Conservation (phyloP, 345 rosid species). For the Euphorbia peplus region DNA sequence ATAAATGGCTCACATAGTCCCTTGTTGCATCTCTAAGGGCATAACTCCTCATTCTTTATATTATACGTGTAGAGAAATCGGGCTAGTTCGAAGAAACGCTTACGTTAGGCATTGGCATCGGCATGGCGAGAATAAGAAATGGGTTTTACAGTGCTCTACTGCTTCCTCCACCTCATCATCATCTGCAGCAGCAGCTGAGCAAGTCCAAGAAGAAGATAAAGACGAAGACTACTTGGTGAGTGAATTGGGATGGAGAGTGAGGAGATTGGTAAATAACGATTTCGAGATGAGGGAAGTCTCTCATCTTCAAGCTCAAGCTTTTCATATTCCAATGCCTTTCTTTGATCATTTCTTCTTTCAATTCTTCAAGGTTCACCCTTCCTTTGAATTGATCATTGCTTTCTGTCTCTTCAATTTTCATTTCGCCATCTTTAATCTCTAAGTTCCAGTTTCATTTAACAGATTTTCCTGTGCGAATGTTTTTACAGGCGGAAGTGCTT, state of each 20-base stretch:
- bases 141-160: slow-evolving; percentile 4
- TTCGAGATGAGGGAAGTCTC: slow-evolving; percentile 61
- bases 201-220: not conserved
- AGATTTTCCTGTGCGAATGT: too few relatives aligned
- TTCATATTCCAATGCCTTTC: slow-evolving; percentile 57
- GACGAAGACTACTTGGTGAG: slow-evolving; percentile 39
- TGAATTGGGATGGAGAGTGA: slow-evolving; percentile 67
- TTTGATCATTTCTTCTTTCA: slow-evolving; percentile 65
- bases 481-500: slow-evolving; percentile 75
- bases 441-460: too few relatives aligned
- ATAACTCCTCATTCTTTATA: not conserved
- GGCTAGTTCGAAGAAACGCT: not conserved
- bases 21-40: slow-evolving; percentile 7
- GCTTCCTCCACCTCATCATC: slow-evolving; percentile 12
- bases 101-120: not conserved
- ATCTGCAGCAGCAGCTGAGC: slow-evolving; percentile 9
- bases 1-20: slow-evolving; percentile 14
- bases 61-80: not conserved
- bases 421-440: not conserved
- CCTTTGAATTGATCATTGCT: too few relatives aligned
- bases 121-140: not conserved
- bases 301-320: slow-evolving; percentile 75
- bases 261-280: slow-evolving; percentile 48
- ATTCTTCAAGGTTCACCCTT: slow-evolving; percentile 61
- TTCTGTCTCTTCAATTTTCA: too few relatives aligned